Evolutionary conservation across 805 yeast species (phyloP).

Genomic region (Jamesozyma rosinii): DNA sequence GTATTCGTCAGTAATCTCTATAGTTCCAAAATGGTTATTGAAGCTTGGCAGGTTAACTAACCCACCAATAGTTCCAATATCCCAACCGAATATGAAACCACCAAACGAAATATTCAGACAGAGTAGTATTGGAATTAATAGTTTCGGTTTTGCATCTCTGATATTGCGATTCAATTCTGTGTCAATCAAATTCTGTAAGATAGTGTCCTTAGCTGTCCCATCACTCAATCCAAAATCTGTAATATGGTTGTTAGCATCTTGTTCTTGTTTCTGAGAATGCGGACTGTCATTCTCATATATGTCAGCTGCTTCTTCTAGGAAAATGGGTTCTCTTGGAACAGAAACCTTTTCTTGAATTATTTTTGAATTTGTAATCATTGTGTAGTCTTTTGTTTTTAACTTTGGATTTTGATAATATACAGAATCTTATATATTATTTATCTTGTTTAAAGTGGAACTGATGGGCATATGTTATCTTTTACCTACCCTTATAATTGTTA

Average conservation of each 20-base stretch:
- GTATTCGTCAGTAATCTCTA: slow-evolving; percentile 34
- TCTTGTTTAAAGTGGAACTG: too few relatives aligned
- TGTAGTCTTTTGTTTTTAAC: too few relatives aligned
- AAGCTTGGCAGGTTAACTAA: slow-evolving; percentile 53
- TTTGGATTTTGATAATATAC: too few relatives aligned
- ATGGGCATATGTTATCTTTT: too few relatives aligned
- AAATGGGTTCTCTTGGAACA: not conserved
- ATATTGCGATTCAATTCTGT: not conserved
- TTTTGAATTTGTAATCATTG: not conserved
- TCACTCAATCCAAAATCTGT: too few relatives aligned
- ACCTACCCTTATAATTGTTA: not conserved
- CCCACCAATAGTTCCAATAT: slow-evolving; percentile 70
- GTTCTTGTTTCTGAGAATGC: too few relatives aligned
- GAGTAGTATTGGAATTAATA: slow-evolving; percentile 19
- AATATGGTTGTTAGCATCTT: too few relatives aligned
- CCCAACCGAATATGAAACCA: slow-evolving; percentile 69
- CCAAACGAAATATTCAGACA: slow-evolving; percentile 58
- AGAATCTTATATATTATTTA: too few relatives aligned
- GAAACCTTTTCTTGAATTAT: not conserved
- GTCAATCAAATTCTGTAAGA: not conserved
- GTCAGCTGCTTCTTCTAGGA: too few relatives aligned
- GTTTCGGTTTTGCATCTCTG: not conserved
- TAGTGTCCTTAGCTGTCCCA: not conserved
- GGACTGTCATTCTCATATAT: too few relatives aligned
- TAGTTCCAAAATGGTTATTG: slow-evolving; percentile 42